Conservation (phyloP, 2,329 filamentous ascomycete species). For the Neopestalotiopsis sp. region DNA sequence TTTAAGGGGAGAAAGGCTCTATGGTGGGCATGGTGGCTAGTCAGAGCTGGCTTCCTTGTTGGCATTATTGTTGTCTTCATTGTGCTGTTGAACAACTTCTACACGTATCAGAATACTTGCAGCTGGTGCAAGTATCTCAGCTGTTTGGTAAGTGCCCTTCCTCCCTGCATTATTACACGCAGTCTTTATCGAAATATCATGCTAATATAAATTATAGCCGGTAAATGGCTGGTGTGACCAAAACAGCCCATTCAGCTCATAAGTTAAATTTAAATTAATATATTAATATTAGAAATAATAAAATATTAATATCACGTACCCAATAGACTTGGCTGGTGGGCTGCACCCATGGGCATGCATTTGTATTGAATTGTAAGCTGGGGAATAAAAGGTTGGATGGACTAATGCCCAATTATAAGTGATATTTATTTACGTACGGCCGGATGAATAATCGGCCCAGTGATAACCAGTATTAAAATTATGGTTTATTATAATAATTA, state of each 20-base stretch:
- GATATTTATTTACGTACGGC: too few species aligned
- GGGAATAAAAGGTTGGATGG: too few species aligned
- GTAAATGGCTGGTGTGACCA: constrained; percentile 39
- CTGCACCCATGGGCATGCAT: too few species aligned
- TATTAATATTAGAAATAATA: neutral
- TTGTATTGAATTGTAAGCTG: too few species aligned
- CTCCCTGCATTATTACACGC: neutral
- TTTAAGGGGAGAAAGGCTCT: constrained; percentile 91
- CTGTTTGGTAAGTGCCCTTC: constrained; percentile 74
- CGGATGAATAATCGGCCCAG: too few species aligned
- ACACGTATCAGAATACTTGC: constrained; percentile 76
- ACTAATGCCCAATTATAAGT: too few species aligned
- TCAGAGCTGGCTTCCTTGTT: constrained; percentile 78
- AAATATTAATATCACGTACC: neutral
- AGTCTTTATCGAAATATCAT: neutral
- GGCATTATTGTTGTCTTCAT: constrained; percentile 86
- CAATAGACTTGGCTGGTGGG: too few species aligned
- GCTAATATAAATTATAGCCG: constrained; percentile 26
- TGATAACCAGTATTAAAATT: too few species aligned
- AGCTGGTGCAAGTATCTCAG: constrained; percentile 95
- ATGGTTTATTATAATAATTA: neutral
- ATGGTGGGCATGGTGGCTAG: constrained; percentile 98
- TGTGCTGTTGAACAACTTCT: constrained; percentile 88
- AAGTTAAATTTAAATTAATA: neutral
- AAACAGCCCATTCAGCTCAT: constrained; percentile 20